Conservation (phyloP, 192 early-diverging fungal genomes). For the Coemansia sp. region DNA sequence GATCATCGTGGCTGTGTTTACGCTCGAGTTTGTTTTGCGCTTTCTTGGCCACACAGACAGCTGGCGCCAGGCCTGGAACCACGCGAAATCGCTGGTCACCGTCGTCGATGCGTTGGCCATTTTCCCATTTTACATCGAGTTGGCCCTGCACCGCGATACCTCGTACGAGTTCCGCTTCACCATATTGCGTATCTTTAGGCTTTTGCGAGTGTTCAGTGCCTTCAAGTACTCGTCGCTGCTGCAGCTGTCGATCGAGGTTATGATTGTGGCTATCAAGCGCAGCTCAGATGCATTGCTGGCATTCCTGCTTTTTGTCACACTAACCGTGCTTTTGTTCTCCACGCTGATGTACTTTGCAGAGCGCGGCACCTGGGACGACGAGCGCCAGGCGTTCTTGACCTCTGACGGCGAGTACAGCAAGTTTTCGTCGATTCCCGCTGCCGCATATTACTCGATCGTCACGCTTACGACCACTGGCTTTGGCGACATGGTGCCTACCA, state of each 20-base stretch:
- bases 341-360: constrained; percentile 81
- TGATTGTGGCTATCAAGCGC: constrained; percentile 75
- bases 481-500: constrained; percentile 79
- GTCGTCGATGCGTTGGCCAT: constrained; percentile 77
- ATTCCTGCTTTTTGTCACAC: constrained; percentile 71
- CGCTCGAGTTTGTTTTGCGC: constrained; percentile 69
- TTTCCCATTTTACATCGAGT: constrained; percentile 77
- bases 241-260: constrained; percentile 80
- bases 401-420: constrained; percentile 67
- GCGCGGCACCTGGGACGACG: constrained; percentile 72
- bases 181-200: constrained; percentile 73
- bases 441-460: constrained; percentile 75
- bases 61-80: constrained; percentile 58
- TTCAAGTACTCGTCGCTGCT: constrained; percentile 82
- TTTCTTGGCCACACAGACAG: constrained; percentile 73
- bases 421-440: constrained; percentile 78
- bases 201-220: constrained; percentile 75
- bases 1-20: constrained; percentile 70
- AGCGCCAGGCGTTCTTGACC: constrained; percentile 64
- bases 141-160: constrained; percentile 65
- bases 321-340: constrained; percentile 71
- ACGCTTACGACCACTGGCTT: constrained; percentile 81
- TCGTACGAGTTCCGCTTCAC: constrained; percentile 81
- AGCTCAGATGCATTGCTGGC: constrained; percentile 73
- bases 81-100: constrained; percentile 46